Percentiles rank a stretch among this genome's conserved stretches.
Evolutionary conservation across 345 rosid species (phyloP).

Genomic region (Schrenkiella parvula): DNA sequence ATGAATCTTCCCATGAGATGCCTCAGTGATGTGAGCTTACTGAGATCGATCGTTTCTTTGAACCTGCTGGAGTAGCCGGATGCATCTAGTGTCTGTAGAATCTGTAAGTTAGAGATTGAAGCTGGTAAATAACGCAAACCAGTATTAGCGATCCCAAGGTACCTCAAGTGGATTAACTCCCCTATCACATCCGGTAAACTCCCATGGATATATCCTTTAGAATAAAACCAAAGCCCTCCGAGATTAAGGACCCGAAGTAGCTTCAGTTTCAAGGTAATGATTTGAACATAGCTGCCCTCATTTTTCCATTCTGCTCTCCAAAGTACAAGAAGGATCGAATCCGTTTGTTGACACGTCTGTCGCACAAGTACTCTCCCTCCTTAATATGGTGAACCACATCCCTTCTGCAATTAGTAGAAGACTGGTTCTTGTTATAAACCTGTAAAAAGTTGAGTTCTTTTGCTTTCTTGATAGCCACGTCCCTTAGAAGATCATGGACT

Average conservation of each 20-base stretch:
- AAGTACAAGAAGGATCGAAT: slow-evolving; percentile 10
- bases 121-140: neutral
- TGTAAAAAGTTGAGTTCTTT: slow-evolving; percentile 6
- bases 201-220: neutral
- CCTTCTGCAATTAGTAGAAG: slow-evolving; percentile 5
- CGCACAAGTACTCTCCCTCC: neutral
- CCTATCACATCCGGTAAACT: neutral
- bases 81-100: slow-evolving; percentile 15
- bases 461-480: slow-evolving; percentile 4
- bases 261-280: neutral
- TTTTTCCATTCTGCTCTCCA: neutral
- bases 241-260: slow-evolving; percentile 17
- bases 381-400: neutral
- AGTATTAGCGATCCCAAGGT: neutral
- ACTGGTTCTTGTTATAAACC: neutral
- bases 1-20: neutral
- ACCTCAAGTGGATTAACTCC: neutral
- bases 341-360: neutral
- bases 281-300: neutral
- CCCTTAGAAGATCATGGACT: slow-evolving; percentile 19
- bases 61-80: neutral
- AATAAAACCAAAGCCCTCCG: neutral
- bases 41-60: neutral
- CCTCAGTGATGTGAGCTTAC: slow-evolving; percentile 10
- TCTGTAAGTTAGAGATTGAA: neutral